Evolutionary conservation across 805 yeast species (phyloP).

Genomic region (Candida krabiensis): DNA sequence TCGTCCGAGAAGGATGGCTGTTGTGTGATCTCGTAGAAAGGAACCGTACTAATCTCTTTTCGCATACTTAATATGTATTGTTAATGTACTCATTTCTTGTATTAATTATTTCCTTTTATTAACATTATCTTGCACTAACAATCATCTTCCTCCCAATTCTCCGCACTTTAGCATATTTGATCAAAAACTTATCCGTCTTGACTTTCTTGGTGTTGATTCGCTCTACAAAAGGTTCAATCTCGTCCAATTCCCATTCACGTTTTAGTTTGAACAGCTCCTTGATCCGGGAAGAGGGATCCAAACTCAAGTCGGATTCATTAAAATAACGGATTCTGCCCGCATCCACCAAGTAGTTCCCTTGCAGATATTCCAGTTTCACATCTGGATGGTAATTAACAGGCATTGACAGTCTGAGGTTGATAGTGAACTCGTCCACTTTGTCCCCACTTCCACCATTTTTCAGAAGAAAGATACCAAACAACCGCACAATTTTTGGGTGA

Average conservation of each 20-base stretch:
- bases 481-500: conserved; percentile 18
- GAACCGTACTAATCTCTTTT: background rate
- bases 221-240: conserved; percentile 61
- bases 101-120: too few species aligned
- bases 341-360: conserved; percentile 34
- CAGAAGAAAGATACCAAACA: conserved; percentile 19
- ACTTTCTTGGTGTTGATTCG: conserved; percentile 54
- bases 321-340: conserved; percentile 49
- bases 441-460: conserved; percentile 8
- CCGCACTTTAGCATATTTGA: conserved; percentile 61
- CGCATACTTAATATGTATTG: too few species aligned
- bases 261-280: conserved; percentile 53
- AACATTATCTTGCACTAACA: conserved; percentile 18
- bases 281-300: conserved; percentile 49
- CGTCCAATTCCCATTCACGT: conserved; percentile 59
- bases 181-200: conserved; percentile 56
- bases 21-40: conserved; percentile 34
- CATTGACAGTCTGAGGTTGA: conserved; percentile 61
- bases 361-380: conserved; percentile 48
- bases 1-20: conserved; percentile 30
- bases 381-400: conserved; percentile 55
- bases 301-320: conserved; percentile 47
- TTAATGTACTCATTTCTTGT: too few species aligned
- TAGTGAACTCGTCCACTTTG: conserved; percentile 51
- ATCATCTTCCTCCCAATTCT: conserved; percentile 41